Percentiles rank a stretch among this genome's conserved stretches.
These are phyloP conservation scores for Neoscytalidium dimidiatum DNA, from an alignment of 2,329 filamentous ascomycete genomes.

Conservation along the genomic window DNA sequence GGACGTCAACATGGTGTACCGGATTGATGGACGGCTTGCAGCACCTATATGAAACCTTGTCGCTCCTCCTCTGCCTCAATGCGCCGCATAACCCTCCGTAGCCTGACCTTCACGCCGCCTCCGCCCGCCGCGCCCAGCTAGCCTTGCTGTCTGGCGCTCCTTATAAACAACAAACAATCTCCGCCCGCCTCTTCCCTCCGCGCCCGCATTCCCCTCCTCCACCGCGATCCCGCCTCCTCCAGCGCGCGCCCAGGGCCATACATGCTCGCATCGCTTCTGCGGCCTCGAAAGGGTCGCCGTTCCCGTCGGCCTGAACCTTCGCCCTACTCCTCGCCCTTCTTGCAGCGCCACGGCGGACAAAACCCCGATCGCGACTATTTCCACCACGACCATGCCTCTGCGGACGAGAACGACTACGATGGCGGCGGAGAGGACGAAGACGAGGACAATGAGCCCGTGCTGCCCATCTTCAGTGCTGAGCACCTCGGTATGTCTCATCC, in stretches of 20 bases:
- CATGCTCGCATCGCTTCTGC: slow-evolving; percentile 43
- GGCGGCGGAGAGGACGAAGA: slow-evolving; percentile 29
- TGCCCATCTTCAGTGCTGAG: slow-evolving; percentile 41
- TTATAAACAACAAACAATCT: slow-evolving; percentile 17
- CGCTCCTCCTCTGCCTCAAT: not conserved
- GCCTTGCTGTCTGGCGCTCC: not conserved
- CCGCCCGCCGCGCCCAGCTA: slow-evolving; percentile 5
- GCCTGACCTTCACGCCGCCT: not conserved
- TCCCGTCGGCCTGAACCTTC: slow-evolving; percentile 32
- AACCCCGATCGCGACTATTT: slow-evolving; percentile 30
- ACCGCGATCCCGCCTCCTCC: slow-evolving; percentile 15
- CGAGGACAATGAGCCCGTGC: slow-evolving; percentile 35
- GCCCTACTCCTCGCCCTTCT: slow-evolving; percentile 32
- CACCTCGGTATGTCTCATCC: slow-evolving; percentile 34
- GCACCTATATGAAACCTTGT: slow-evolving; percentile 6
- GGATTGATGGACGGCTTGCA: not conserved
- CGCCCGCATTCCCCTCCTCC: not conserved
- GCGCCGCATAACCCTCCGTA: not conserved
- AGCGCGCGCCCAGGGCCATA: slow-evolving; percentile 20
- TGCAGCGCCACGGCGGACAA: slow-evolving; percentile 29
- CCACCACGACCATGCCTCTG: slow-evolving; percentile 24
- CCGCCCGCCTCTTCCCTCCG: not conserved
- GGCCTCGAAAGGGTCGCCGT: slow-evolving; percentile 30
- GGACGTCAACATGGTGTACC: not conserved
- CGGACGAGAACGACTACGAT: slow-evolving; percentile 32